These are phyloP conservation scores for Naganishia liquefaciens DNA, from an alignment of 1,284 basidiomycete species.

Conservation along the genomic window DNA sequence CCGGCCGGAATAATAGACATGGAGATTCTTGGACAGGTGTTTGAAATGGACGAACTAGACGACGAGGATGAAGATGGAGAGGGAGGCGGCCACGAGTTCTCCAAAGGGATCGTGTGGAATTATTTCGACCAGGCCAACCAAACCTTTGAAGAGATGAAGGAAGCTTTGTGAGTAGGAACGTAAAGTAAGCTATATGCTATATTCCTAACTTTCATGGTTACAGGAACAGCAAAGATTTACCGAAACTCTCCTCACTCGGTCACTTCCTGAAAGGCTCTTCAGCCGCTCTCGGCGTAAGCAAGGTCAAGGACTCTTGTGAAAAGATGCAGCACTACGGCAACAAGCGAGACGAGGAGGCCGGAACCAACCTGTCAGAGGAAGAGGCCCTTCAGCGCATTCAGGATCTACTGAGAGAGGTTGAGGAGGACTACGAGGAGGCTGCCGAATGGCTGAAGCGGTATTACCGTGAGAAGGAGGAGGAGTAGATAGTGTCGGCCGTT, in stretches of 20 bases:
- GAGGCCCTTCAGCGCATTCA: slow-evolving; percentile 69
- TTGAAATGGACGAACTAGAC: slow-evolving; percentile 73
- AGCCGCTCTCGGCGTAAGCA: slow-evolving; percentile 78
- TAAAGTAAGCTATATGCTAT: not conserved
- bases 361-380: slow-evolving; percentile 56
- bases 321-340: slow-evolving; percentile 83
- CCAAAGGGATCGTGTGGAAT: slow-evolving; percentile 70
- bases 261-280: slow-evolving; percentile 95
- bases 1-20: slow-evolving; percentile 63
- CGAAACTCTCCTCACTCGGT: slow-evolving; percentile 70
- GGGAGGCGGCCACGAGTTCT: slow-evolving; percentile 64
- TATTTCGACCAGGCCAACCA: slow-evolving; percentile 75
- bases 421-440: slow-evolving; percentile 63
- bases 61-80: slow-evolving; percentile 63
- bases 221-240: slow-evolving; percentile 64
- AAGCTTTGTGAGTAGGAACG: slow-evolving; percentile 69
- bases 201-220: not conserved
- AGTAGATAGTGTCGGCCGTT: slow-evolving; percentile 6
- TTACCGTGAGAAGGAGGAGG: slow-evolving; percentile 52
- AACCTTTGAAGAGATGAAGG: slow-evolving; percentile 78
- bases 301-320: slow-evolving; percentile 80
- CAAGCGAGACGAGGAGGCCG: slow-evolving; percentile 54
- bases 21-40: slow-evolving; percentile 78
- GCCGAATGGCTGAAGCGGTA: slow-evolving; percentile 61
- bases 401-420: slow-evolving; percentile 59